These are phyloP conservation scores for Vigna hirtella DNA, from an alignment of 306 rosid genomes.

Conservation along the genomic window DNA sequence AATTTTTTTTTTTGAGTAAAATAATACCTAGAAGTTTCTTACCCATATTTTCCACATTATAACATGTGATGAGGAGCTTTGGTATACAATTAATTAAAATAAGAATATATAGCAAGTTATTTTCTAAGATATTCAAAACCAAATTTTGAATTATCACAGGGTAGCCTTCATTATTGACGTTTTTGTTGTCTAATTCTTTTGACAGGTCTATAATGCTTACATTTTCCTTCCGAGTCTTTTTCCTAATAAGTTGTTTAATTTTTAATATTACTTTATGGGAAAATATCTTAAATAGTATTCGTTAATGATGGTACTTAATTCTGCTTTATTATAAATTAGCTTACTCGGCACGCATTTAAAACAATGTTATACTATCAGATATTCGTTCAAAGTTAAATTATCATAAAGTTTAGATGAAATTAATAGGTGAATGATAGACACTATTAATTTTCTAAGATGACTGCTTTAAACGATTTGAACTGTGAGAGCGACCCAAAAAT, in stretches of 20 bases:
- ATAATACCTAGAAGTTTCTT: not conserved
- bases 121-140: not conserved
- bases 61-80: not conserved
- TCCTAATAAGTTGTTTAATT: not conserved
- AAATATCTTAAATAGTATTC: slow-evolving; percentile 39
- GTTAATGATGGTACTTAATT: not conserved
- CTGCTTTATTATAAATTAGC: not conserved
- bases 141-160: slow-evolving; percentile 8
- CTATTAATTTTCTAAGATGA: not conserved
- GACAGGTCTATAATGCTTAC: slow-evolving; percentile 8
- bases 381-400: not conserved
- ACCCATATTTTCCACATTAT: not conserved
- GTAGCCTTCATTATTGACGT: not conserved
- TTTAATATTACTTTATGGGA: slow-evolving; percentile 7
- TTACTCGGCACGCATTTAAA: slow-evolving; percentile 7
- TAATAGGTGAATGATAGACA: not conserved
- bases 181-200: slow-evolving; percentile 13
- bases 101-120: slow-evolving; percentile 6
- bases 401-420: not conserved
- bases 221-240: not conserved
- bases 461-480: not conserved
- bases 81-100: slow-evolving; percentile 17
- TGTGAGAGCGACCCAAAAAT: not conserved
- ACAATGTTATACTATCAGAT: not conserved
- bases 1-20: not conserved